These are phyloP conservation scores for Yamadazyma epiphylla DNA, from an alignment of 1,139 yeast genomes.

Conservation along the genomic window DNA sequence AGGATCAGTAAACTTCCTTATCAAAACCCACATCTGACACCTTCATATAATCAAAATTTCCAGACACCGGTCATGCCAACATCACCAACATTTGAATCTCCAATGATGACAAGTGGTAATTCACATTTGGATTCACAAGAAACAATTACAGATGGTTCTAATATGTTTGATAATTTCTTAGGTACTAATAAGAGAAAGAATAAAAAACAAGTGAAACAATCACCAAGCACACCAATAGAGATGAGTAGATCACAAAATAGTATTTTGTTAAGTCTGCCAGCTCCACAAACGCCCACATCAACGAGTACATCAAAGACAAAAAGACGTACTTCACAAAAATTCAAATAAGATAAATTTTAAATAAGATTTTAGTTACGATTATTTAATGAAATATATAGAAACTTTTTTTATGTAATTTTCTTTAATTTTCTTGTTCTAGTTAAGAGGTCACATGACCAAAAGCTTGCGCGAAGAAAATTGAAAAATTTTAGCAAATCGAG, in stretches of 20 bases:
- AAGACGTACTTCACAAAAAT: conserved; percentile 19
- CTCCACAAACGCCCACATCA: conserved; percentile 11
- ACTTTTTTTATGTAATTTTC: neutral
- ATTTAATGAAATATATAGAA: conserved; percentile 1
- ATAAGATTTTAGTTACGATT: neutral
- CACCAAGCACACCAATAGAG: conserved; percentile 5
- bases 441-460: neutral
- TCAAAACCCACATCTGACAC: neutral
- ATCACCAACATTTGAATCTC: conserved; percentile 20
- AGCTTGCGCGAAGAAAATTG: conserved; percentile 1
- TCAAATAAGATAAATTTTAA: conserved; percentile 8
- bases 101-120: conserved; percentile 6
- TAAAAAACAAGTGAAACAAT: conserved; percentile 14
- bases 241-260: conserved; percentile 6
- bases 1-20: conserved; percentile 16
- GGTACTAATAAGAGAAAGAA: conserved; percentile 25
- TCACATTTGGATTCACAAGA: conserved; percentile 6
- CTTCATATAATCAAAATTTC: conserved; percentile 6
- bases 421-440: neutral
- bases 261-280: conserved; percentile 6
- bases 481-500: conserved; percentile 5
- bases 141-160: conserved; percentile 5
- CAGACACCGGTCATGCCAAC: conserved; percentile 21
- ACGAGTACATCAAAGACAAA: conserved; percentile 12
- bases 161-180: conserved; percentile 26